A percentile compares a stretch with the other conserved stretches of the same genome.
phyloP scores from a whole-genome alignment of 768 basidiomycete genomes.

The Naganishia friedmannii region DNA sequence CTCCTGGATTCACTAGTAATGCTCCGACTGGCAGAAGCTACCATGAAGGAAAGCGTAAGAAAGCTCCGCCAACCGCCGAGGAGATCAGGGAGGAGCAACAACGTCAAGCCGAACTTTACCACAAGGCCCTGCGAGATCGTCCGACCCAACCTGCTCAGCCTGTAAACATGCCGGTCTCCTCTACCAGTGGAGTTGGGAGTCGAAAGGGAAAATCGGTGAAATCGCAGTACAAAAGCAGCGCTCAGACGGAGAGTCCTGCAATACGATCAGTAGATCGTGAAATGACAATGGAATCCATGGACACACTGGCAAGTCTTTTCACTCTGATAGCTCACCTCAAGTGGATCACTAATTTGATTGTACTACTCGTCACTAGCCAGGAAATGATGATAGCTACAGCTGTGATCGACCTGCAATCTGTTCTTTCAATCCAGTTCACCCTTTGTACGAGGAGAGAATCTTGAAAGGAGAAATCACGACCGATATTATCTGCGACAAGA shows the following conservation, averaged over 20 bases:
- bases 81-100: background rate
- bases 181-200: background rate
- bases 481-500: constrained; percentile 46
- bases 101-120: background rate
- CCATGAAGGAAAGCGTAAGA: background rate
- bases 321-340: background rate
- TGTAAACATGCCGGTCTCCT: background rate
- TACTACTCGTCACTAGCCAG: background rate
- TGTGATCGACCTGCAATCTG: constrained; percentile 25
- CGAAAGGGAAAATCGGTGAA: background rate
- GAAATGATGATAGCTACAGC: constrained; percentile 10
- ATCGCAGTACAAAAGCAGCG: background rate
- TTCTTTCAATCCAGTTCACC: constrained; percentile 28
- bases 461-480: constrained; percentile 11
- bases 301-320: background rate
- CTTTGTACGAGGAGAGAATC: constrained; percentile 1
- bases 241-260: background rate
- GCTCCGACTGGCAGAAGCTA: background rate
- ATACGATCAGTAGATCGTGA: background rate
- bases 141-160: background rate
- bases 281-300: background rate
- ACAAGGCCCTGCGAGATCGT: background rate
- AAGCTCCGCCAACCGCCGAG: background rate
- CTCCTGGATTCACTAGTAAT: constrained; percentile 1
- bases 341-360: background rate